phyloP scores from a whole-genome alignment of 179 eudicot genomes.

The Silene vulgaris region DNA sequence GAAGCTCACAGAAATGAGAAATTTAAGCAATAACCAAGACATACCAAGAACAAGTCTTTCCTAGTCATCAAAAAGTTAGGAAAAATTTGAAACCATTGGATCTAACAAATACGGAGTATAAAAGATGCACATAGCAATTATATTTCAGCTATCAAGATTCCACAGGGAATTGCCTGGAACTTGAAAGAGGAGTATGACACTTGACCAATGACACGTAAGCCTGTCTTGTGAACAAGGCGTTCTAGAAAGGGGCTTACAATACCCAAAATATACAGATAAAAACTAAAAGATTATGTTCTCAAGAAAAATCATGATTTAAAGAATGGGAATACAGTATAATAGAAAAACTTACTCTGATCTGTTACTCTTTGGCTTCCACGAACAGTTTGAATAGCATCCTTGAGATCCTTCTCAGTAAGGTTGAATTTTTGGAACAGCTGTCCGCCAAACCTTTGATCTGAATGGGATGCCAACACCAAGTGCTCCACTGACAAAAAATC shows the following conservation, averaged over 20 bases:
- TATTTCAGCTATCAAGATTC: not conserved
- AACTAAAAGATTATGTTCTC: not conserved
- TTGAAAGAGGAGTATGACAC: not conserved
- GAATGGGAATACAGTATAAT: not conserved
- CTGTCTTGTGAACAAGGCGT: not conserved
- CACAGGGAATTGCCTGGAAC: not conserved
- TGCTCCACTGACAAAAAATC: conserved; percentile 95
- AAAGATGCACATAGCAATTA: no score
- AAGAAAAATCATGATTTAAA: not conserved
- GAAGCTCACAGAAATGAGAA: no score
- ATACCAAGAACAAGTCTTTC: not conserved
- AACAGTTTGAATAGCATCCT: conserved; percentile 76
- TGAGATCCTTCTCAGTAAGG: conserved; percentile 72
- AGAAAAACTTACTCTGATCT: conserved; percentile 67
- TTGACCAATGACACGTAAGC: not conserved
- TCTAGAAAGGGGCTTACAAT: not conserved
- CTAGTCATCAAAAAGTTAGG: not conserved
- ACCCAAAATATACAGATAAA: not conserved
- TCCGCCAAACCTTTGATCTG: conserved; percentile 79
- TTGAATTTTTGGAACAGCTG: conserved; percentile 58
- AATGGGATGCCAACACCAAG: conserved; percentile 63
- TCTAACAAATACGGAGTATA: not conserved
- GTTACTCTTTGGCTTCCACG: conserved; percentile 94
- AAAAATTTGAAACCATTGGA: not conserved
- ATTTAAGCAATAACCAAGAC: no score